Base-by-base conservation (phyloP, 176 grass and related monocot genomes). In the Cocos nucifera region DNA sequence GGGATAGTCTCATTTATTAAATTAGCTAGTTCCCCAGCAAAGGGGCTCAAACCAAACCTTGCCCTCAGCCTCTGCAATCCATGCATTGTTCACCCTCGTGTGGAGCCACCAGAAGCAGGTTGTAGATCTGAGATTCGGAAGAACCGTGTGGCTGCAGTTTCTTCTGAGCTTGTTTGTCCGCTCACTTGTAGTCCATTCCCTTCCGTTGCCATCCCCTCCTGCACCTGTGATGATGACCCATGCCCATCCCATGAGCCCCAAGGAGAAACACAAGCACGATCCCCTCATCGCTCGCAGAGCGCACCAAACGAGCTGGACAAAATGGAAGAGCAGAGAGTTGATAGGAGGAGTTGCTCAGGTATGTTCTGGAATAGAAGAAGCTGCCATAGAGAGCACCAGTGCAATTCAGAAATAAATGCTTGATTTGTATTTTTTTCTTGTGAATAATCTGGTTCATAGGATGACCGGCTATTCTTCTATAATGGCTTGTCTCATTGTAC, bases 351-450 rank as follows among this genome's bases (percentile, higher is more conserved):
- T 32, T 92, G 93, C 83, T 95, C 91, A 5, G 69, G 86, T 56
- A 85, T 87, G 74, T 95, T 90, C 70, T 98, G 93, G 81, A 82
- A 79, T 51, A 71, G 93, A 69, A 79, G 93, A 80, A 98, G 84
- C 67, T 98, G 93, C 61, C 87, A 98, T 26, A 82, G 93, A 61
- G 88, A 98, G 82, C 78, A 98, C 50, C 93, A 92, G 53, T 98
- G 93, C 63, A 88, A 88, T 74, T 83, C 88, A 10, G 93, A 98
- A 27, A 98, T 98, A 69, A 87, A 83, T 20, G 73, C 75, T 12
- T 98, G 85, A 83, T 61, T 73, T 51, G 51, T 73, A 56, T 69
- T 76, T 3, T 76, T 3, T 58, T 17, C 59, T 24, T 77, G 75
- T 77, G 75, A 73, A 79, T 79, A 79, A 69, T 66, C 51, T 50